A percentile compares a stretch with the other conserved stretches of the same genome.
phyloP scores from a whole-genome alignment of 768 basidiomycete genomes.

The Boletus pseudopeckii region DNA sequence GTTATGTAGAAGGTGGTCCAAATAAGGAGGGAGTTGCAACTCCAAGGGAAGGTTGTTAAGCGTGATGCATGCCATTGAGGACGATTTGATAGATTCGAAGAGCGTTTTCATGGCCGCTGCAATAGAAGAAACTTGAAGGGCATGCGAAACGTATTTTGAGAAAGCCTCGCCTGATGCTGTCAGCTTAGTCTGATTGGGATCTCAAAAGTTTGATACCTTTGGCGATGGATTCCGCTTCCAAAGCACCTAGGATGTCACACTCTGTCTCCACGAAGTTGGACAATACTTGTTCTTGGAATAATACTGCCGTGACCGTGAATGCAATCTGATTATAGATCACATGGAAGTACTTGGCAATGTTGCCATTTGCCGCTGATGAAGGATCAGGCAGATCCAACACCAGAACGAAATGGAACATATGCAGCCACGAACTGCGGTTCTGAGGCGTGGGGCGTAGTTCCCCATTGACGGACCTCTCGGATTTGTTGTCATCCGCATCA shows the following conservation, averaged over 20 bases:
- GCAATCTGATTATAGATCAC: conserved; percentile 86
- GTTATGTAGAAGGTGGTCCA: conserved; percentile 67
- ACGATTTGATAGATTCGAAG: conserved; percentile 74
- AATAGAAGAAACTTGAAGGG: conserved; percentile 65
- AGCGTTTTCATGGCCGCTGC: conserved; percentile 77
- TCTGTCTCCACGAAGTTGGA: conserved; percentile 84
- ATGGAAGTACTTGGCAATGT: conserved; percentile 77
- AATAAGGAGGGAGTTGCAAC: conserved; percentile 79
- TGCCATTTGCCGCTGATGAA: conserved; percentile 76
- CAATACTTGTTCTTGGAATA: conserved; percentile 87
- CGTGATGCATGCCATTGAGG: conserved; percentile 72
- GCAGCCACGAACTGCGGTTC: conserved; percentile 49
- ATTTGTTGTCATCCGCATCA: conserved; percentile 33
- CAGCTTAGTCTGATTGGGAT: conserved; percentile 2
- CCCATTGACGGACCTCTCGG: conserved; percentile 34
- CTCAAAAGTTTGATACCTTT: conserved; percentile 53
- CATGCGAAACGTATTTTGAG: conserved; percentile 50
- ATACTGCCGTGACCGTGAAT: conserved; percentile 86
- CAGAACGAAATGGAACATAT: conserved; percentile 82
- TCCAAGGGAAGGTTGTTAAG: conserved; percentile 80
- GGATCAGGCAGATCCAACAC: conserved; percentile 90
- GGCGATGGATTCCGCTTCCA: conserved; percentile 68
- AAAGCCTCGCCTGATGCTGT: conserved; percentile 53
- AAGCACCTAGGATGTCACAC: conserved; percentile 62
- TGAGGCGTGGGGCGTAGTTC: conserved; percentile 27